Conservation (phyloP, 345 rosid species). For the Populus euphratica region DNA sequence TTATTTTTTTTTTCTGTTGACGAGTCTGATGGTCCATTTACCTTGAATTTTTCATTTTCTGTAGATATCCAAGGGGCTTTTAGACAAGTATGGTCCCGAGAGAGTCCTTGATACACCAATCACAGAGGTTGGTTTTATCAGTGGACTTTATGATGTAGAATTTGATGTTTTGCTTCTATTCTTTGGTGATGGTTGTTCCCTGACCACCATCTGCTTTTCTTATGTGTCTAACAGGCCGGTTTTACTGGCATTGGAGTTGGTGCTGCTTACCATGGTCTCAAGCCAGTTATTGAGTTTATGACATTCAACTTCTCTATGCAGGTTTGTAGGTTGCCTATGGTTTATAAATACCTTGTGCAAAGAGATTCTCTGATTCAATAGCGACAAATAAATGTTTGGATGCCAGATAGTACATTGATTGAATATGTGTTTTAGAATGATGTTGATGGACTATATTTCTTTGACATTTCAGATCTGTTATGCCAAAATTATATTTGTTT, state of each 20-base stretch:
- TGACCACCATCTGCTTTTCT: slow-evolving; percentile 8
- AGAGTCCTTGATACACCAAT: slow-evolving; percentile 93
- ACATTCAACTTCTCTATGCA: slow-evolving; percentile 94
- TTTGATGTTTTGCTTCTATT: not conserved
- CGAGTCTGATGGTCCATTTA: not conserved
- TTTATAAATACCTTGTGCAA: not conserved
- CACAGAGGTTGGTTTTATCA: slow-evolving; percentile 57
- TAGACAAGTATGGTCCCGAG: slow-evolving; percentile 90
- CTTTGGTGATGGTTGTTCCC: not conserved
- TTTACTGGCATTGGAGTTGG: slow-evolving; percentile 97
- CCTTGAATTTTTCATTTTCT: slow-evolving; percentile 10
- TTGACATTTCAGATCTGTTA: not conserved
- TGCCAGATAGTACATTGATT: not conserved
- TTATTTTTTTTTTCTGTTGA: not conserved
- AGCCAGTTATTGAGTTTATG: slow-evolving; percentile 88
- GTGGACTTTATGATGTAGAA: not conserved
- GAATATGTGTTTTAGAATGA: not conserved
- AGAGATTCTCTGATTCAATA: not conserved
- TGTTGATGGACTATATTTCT: not conserved
- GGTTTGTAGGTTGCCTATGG: slow-evolving; percentile 33
- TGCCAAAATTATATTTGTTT: not conserved
- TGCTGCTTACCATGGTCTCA: slow-evolving; percentile 85
- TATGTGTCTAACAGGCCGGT: slow-evolving; percentile 70
- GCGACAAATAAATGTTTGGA: not conserved
- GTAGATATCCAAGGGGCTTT: slow-evolving; percentile 72